Evolutionary conservation across 306 rosid species (phyloP).

Genomic region (Vigna trinervia): DNA sequence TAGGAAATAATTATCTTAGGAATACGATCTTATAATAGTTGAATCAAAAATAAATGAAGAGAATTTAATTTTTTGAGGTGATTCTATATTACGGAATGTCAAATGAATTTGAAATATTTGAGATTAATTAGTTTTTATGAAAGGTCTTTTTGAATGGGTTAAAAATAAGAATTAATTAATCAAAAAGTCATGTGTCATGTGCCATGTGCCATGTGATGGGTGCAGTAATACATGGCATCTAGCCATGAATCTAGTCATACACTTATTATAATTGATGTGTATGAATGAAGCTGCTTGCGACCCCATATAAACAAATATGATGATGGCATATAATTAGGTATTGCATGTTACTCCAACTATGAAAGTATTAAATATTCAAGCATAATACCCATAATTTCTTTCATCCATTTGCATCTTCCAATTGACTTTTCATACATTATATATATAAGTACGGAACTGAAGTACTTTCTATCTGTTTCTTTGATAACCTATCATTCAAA

Average conservation of each 20-base stretch:
- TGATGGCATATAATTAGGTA: conserved; percentile 40
- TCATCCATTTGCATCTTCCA: conserved; percentile 33
- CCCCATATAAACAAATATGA: conserved; percentile 36
- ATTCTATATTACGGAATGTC: too few relatives aligned
- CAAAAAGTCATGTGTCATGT: conserved; percentile 33
- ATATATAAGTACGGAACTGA: not conserved
- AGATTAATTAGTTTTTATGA: too few relatives aligned
- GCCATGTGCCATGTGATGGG: conserved; percentile 40
- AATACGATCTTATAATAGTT: too few relatives aligned
- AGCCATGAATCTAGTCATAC: not conserved
- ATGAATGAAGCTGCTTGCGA: conserved; percentile 17
- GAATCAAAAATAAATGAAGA: too few relatives aligned
- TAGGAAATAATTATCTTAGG: too few relatives aligned
- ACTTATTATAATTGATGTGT: not conserved
- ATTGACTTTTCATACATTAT: conserved; percentile 34
- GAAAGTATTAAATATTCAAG: not conserved
- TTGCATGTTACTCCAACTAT: conserved; percentile 51
- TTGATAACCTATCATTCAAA: conserved; percentile 12
- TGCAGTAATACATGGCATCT: conserved; percentile 51
- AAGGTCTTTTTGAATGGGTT: too few relatives aligned
- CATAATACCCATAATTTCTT: conserved; percentile 8
- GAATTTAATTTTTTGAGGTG: too few relatives aligned
- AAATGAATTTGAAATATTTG: too few relatives aligned
- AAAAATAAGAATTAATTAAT: too few relatives aligned
- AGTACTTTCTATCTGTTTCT: conserved; percentile 15